Base-by-base conservation (phyloP, 805 yeast genomes). In the Nakazawaea ambrosiae region DNA sequence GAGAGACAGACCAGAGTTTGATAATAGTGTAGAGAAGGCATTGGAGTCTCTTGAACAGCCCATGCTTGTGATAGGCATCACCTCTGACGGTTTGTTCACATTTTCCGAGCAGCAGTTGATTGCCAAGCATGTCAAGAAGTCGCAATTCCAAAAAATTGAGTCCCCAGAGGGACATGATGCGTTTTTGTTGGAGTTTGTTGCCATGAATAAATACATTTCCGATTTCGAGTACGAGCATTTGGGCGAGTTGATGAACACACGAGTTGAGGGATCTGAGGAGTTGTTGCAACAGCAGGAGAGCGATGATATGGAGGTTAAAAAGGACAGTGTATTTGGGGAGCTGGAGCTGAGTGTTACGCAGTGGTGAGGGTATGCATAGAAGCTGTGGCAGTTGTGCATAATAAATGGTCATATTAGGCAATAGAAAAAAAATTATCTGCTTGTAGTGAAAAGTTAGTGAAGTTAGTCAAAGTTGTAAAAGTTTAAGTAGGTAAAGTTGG, bases 131-230 rank as follows among this genome's bases (percentile, higher is more conserved):
- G 73, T 92, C 42, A 89, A 88, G 6, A 69, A 82, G 48, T 70
- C 94, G 1, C 56, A 49, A 5, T 64, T 92, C 46, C 77, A 79
- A 47, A 76, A 78, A 49, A 79, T 92, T 30, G 75, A 83, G 45
- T 88, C 97, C 1, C 92, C 90, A 10, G 98, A 92, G 50, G 98
- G 98, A 14, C 98, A 92, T 54, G 98, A 92, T 63, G 98, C 97
- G 2, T 92, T 92, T 54, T 62, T 92, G 43, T 66, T 92, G 33
- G 98, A 92, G 58, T 92, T 92, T 57, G 81, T 76, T 34, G 75
- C 78, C 36, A 87, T 92, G 40, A 85, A 92, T 55, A 66, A 72
- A 26, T 65, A 81, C 45, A 77, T 94, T 37, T 60, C 73, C 31
- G 73, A 73, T 3, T 92, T 90, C 58, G 67, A 90, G 51, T 61